phyloP scores from a whole-genome alignment of 306 rosid species.

The Mimosa pudica region DNA sequence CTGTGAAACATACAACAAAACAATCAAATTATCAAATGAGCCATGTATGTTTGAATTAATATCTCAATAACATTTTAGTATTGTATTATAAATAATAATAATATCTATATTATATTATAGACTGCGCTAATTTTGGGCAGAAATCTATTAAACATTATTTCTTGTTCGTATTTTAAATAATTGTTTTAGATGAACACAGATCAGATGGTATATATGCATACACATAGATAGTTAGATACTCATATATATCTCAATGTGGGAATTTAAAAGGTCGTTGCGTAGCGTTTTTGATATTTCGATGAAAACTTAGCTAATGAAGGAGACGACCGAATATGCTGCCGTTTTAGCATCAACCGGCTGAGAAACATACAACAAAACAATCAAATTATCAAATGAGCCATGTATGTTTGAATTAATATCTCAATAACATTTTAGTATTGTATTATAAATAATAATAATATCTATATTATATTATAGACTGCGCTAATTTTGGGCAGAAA shows the following conservation, averaged over 20 bases:
- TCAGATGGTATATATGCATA: background rate
- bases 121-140: too few species aligned
- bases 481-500: too few species aligned
- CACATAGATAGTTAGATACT: background rate
- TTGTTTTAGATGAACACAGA: too few species aligned
- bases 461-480: too few species aligned
- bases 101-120: too few species aligned
- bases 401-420: background rate
- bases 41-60: background rate
- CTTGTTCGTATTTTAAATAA: too few species aligned
- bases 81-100: too few species aligned
- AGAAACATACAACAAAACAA: background rate
- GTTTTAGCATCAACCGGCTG: background rate
- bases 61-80: too few species aligned
- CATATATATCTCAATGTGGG: background rate
- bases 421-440: too few species aligned
- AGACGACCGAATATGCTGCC: slow-evolving; percentile 6
- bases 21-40: background rate
- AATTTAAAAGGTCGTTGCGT: background rate
- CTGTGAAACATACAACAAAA: background rate
- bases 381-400: background rate
- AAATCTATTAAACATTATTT: too few species aligned
- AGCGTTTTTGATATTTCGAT: background rate
- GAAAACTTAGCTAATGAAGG: background rate
- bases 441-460: too few species aligned